Evolutionary conservation across 441 rosid genomes (phyloP).

Genomic region (Populus hybrid): DNA sequence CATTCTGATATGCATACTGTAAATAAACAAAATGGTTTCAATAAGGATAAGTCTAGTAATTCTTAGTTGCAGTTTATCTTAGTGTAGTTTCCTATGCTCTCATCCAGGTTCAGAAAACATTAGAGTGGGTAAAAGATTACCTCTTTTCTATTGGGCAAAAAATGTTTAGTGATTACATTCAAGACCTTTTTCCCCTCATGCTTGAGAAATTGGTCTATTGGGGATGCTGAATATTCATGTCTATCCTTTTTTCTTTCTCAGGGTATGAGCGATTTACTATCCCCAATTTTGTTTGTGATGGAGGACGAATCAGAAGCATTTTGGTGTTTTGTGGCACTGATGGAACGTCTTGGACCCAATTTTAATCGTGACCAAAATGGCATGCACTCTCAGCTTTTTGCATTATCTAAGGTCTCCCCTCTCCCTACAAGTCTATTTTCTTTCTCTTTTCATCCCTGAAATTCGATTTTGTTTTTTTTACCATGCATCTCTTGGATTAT

Average conservation of each 20-base stretch:
- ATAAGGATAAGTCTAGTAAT: background rate
- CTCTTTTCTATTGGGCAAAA: background rate
- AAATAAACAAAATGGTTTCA: background rate
- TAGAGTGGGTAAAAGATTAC: background rate
- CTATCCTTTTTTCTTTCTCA: slow-evolving; percentile 25
- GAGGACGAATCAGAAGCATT: slow-evolving; percentile 88
- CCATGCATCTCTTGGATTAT: background rate
- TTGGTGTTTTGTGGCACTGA: slow-evolving; percentile 94
- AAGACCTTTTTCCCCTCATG: background rate
- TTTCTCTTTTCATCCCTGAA: background rate
- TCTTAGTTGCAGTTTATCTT: background rate
- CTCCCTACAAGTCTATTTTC: background rate
- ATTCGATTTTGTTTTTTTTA: background rate
- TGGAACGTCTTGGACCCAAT: slow-evolving; percentile 98
- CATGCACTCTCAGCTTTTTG: slow-evolving; percentile 97
- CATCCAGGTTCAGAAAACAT: background rate
- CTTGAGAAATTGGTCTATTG: background rate
- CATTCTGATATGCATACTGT: background rate
- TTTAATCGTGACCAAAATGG: slow-evolving; percentile 98
- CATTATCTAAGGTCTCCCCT: slow-evolving; percentile 75
- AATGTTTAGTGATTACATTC: background rate
- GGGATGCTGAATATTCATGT: background rate
- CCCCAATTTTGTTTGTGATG: slow-evolving; percentile 90
- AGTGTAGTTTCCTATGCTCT: background rate
- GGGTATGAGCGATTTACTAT: slow-evolving; percentile 98